Conservation (phyloP, 1,139 yeast species). For the Blastobotrys ciferrii region DNA sequence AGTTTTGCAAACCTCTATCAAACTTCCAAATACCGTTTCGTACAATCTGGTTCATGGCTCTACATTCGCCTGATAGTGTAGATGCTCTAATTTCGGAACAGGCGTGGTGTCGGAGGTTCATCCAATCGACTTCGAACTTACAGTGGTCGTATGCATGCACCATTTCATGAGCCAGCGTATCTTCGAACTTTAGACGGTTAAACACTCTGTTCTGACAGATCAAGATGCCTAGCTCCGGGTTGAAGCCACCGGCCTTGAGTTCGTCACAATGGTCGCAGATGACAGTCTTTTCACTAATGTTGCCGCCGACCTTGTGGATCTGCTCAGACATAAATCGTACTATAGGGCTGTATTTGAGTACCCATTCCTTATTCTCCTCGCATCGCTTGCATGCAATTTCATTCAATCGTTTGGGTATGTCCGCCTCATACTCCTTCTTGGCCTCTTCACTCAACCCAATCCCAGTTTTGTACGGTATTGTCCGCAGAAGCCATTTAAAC, state of each 20-base stretch:
- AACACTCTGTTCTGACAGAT: conserved; percentile 82
- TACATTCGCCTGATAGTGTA: conserved; percentile 90
- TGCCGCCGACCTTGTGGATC: conserved; percentile 67
- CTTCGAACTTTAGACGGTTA: conserved; percentile 82
- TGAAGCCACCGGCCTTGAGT: conserved; percentile 88
- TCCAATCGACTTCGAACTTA: conserved; percentile 82
- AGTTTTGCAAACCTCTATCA: conserved; percentile 82
- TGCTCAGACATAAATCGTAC: conserved; percentile 88
- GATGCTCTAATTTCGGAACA: conserved; percentile 96
- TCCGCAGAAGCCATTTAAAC: conserved; percentile 81
- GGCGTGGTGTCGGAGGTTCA: conserved; percentile 86
- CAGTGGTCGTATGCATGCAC: conserved; percentile 91
- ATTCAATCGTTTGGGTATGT: conserved; percentile 39
- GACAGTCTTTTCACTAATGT: conserved; percentile 49
- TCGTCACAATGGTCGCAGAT: conserved; percentile 85
- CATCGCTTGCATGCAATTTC: conserved; percentile 65
- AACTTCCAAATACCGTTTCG: conserved; percentile 50
- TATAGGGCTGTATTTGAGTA: conserved; percentile 69
- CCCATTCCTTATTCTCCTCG: conserved; percentile 74
- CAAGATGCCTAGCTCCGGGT: conserved; percentile 82
- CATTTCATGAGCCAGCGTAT: conserved; percentile 86
- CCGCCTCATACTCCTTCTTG: conserved; percentile 56
- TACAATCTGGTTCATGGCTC: conserved; percentile 80
- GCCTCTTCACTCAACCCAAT: conserved; percentile 58
- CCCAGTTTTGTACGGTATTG: conserved; percentile 71